phyloP scores from a whole-genome alignment of 1,284 basidiomycete genomes.

The Tetrapyrgos nigripes region DNA sequence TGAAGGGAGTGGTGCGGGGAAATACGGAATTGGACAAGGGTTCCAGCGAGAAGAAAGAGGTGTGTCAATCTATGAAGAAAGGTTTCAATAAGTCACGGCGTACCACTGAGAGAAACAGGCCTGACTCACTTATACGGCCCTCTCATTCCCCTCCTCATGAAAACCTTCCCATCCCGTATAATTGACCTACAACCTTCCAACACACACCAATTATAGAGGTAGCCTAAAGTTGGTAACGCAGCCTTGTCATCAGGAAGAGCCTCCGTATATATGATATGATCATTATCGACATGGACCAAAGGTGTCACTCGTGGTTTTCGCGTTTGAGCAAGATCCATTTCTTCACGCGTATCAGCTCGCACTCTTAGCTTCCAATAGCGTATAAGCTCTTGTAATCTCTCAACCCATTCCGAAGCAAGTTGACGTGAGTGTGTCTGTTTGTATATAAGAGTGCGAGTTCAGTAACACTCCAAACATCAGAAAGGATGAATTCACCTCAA shows the following conservation, averaged over 20 bases:
- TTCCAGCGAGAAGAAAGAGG: constrained; percentile 68
- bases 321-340: constrained; percentile 77
- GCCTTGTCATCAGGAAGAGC: constrained; percentile 55
- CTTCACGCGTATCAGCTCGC: constrained; percentile 70
- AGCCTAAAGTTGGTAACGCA: constrained; percentile 61
- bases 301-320: constrained; percentile 65
- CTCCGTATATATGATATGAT: constrained; percentile 52
- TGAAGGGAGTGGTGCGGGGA: constrained; percentile 56
- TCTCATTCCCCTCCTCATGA: constrained; percentile 67
- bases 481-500: constrained; percentile 64
- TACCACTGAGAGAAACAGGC: background rate
- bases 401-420: constrained; percentile 81
- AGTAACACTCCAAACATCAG: constrained; percentile 2
- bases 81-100: background rate
- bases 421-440: constrained; percentile 65
- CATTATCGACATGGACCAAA: constrained; percentile 47
- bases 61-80: constrained; percentile 63
- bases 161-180: constrained; percentile 72
- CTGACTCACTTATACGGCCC: constrained; percentile 78
- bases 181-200: constrained; percentile 78
- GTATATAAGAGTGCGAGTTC: constrained; percentile 8
- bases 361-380: constrained; percentile 81
- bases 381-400: constrained; percentile 69
- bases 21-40: constrained; percentile 69
- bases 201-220: constrained; percentile 83